These are phyloP conservation scores for Thielaviopsis punctulata DNA, from an alignment of 2,329 filamentous ascomycete species.

Conservation along the genomic window DNA sequence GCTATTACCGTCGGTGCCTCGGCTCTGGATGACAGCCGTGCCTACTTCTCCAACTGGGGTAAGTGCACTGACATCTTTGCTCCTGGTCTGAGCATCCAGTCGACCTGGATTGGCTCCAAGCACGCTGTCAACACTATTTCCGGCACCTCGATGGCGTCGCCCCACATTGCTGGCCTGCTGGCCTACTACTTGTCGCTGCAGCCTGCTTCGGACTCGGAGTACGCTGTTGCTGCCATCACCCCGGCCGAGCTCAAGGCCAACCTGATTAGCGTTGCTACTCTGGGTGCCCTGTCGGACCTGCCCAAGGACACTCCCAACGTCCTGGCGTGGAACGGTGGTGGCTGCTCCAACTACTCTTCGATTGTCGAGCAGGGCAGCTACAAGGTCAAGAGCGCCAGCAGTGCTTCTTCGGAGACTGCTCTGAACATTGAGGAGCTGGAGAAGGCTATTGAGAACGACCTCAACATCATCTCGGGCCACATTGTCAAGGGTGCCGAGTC, in stretches of 20 bases:
- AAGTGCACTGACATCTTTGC: slow-evolving; percentile 99
- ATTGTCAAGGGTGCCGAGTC: slow-evolving; percentile 36
- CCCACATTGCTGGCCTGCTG: slow-evolving; percentile 87
- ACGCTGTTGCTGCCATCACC: slow-evolving; percentile 73
- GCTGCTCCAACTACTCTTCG: slow-evolving; percentile 73
- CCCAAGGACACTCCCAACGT: slow-evolving; percentile 80
- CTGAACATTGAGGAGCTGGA: slow-evolving; percentile 40
- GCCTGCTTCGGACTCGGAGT: slow-evolving; percentile 77
- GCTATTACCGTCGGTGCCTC: slow-evolving; percentile 94
- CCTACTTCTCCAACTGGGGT: slow-evolving; percentile 99
- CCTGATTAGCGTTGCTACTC: slow-evolving; percentile 68
- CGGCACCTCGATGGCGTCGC: slow-evolving; percentile 97
- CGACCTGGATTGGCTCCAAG: slow-evolving; percentile 96
- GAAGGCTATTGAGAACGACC: slow-evolving; percentile 39
- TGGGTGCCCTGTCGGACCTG: slow-evolving; percentile 61
- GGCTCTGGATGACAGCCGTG: slow-evolving; percentile 82
- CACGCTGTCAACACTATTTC: slow-evolving; percentile 97
- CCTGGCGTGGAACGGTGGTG: slow-evolving; percentile 97
- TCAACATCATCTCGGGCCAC: slow-evolving; percentile 42
- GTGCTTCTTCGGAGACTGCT: slow-evolving; percentile 16
- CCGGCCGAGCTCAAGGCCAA: slow-evolving; percentile 87
- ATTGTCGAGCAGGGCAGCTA: slow-evolving; percentile 64
- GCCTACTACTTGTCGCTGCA: slow-evolving; percentile 97
- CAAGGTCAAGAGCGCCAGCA: slow-evolving; percentile 34
- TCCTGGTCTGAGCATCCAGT: slow-evolving; percentile 88